Percentiles rank a stretch among this genome's conserved stretches.
Conservation (phyloP, 176 grass and related monocot genomes). For the Eleusine indica region DNA sequence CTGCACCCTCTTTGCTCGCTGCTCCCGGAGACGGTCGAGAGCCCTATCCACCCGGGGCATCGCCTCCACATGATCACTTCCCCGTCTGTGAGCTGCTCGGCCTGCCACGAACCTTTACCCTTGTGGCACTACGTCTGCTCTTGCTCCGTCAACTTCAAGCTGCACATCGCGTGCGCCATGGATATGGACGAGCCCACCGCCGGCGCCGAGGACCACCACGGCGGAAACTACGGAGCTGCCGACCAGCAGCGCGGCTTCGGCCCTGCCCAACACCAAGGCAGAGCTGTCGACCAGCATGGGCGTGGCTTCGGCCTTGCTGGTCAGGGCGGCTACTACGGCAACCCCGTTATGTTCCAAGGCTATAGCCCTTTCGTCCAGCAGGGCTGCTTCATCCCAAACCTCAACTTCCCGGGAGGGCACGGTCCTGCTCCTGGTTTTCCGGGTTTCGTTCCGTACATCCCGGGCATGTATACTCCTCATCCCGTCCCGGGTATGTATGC, state of each 20-base stretch:
- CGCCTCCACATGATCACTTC: constrained; percentile 8
- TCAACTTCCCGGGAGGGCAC: background rate
- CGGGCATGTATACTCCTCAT: too few relatives aligned
- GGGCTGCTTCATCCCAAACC: background rate
- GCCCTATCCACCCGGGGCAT: background rate
- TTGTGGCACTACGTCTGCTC: constrained; percentile 7
- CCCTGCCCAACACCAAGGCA: background rate
- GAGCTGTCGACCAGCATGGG: background rate
- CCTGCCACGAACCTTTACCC: background rate
- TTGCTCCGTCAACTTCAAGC: background rate
- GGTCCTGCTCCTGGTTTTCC: background rate
- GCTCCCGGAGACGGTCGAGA: background rate
- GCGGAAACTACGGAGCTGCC: background rate
- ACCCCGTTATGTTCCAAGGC: background rate
- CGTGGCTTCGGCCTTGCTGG: background rate
- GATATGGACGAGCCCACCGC: background rate
- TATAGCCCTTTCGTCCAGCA: background rate
- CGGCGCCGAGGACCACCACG: background rate
- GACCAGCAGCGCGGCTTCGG: background rate
- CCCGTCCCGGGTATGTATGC: background rate
- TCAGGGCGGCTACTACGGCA: background rate
- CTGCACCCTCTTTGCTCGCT: background rate
- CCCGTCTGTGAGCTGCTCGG: background rate
- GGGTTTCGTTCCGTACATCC: background rate
- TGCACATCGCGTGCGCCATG: background rate